Conservation (phyloP, 2,329 filamentous ascomycete species). For the Talaromyces sp. region DNA sequence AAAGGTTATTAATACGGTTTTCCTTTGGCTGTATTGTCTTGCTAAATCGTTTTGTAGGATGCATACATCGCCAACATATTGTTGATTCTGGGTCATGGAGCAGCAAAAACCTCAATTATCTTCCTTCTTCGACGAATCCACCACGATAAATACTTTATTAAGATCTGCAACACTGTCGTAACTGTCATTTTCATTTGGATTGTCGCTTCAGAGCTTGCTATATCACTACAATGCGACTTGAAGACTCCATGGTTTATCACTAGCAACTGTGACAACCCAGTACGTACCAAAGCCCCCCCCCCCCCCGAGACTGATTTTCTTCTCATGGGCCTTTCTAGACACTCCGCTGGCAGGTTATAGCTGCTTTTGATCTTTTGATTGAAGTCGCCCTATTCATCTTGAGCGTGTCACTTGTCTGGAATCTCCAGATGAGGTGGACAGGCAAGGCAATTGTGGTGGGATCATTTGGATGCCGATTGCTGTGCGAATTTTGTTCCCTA, state of each 20-base stretch:
- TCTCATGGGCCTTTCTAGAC: slow-evolving; percentile 5
- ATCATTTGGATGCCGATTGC: slow-evolving; percentile 33
- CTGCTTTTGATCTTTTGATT: slow-evolving; percentile 34
- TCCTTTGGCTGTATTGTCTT: background rate
- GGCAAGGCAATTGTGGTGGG: slow-evolving; percentile 29
- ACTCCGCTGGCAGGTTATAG: slow-evolving; percentile 32
- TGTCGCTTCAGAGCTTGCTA: background rate
- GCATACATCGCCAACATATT: slow-evolving; percentile 18
- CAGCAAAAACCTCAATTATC: slow-evolving; percentile 23
- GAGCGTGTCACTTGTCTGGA: slow-evolving; percentile 30
- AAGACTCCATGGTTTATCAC: background rate
- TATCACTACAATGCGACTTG: background rate
- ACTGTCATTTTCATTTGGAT: background rate
- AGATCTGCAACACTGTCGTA: background rate
- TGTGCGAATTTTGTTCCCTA: slow-evolving; percentile 20
- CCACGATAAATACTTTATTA: slow-evolving; percentile 1
- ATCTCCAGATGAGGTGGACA: slow-evolving; percentile 30
- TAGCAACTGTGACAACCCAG: background rate
- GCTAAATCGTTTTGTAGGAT: slow-evolving; percentile 1
- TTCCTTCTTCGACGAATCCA: slow-evolving; percentile 24
- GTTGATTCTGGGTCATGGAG: slow-evolving; percentile 21
- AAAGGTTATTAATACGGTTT: background rate
- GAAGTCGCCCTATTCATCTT: slow-evolving; percentile 27
- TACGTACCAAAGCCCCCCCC: background rate
- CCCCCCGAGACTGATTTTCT: background rate